Conservation (phyloP, 805 yeast genomes). For the Cyberlindnera nakhonratchasimensis region DNA sequence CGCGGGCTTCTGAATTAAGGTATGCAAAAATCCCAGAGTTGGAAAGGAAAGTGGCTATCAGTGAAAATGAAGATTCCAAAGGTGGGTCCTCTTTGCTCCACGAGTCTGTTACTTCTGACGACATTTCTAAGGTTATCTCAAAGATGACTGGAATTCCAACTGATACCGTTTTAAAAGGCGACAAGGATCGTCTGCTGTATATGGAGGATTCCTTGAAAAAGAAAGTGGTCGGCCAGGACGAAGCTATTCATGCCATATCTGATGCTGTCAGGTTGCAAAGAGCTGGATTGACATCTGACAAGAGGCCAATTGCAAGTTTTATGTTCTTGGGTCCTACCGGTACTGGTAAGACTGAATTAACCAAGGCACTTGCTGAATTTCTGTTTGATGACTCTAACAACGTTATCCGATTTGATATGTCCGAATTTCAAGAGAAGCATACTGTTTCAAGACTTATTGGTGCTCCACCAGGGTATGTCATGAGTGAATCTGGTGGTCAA, state of each 20-base stretch:
- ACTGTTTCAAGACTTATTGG: slow-evolving; percentile 89
- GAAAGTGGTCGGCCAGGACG: slow-evolving; percentile 93
- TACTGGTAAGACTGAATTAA: slow-evolving; percentile 95
- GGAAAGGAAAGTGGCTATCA: slow-evolving; percentile 53
- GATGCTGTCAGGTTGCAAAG: slow-evolving; percentile 95
- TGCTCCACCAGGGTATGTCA: slow-evolving; percentile 97
- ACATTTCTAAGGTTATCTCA: slow-evolving; percentile 87
- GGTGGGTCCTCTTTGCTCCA: slow-evolving; percentile 49
- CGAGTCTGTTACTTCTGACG: slow-evolving; percentile 92
- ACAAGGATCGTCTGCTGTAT: slow-evolving; percentile 80
- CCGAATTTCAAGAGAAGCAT: slow-evolving; percentile 95
- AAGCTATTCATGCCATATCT: slow-evolving; percentile 83
- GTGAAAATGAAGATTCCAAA: slow-evolving; percentile 33
- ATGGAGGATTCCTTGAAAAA: slow-evolving; percentile 80
- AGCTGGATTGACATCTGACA: slow-evolving; percentile 93
- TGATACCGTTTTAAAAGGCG: slow-evolving; percentile 87
- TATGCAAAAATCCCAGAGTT: slow-evolving; percentile 83
- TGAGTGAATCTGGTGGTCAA: slow-evolving; percentile 92
- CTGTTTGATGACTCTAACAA: slow-evolving; percentile 85
- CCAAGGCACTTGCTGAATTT: slow-evolving; percentile 89
- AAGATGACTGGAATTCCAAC: slow-evolving; percentile 96
- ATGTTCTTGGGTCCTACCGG: slow-evolving; percentile 98
- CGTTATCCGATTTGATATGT: slow-evolving; percentile 93
- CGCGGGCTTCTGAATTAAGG: slow-evolving; percentile 82
- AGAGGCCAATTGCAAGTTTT: slow-evolving; percentile 93